A percentile compares a stretch with the other conserved stretches of the same genome.
Evolutionary conservation across 2,329 filamentous ascomycete species (phyloP).

Genomic region (Cytospora paraplurivora): DNA sequence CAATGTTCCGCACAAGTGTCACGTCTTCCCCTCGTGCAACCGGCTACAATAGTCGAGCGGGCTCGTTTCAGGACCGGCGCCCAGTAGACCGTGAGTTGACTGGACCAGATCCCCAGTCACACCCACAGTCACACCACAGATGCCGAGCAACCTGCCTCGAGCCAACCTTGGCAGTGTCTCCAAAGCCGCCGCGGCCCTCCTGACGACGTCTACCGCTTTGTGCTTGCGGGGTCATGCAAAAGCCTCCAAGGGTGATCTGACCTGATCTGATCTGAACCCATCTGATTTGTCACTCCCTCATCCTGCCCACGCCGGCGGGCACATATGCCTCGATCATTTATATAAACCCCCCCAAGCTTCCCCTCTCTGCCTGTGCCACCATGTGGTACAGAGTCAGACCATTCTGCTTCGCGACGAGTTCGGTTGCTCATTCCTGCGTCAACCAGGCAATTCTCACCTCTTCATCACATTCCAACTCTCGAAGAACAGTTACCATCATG

Average conservation of each 20-base stretch:
- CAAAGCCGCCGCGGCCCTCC: not conserved
- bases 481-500: constrained; percentile 18
- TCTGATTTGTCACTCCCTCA: not conserved
- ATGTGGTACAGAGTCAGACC: constrained; percentile 3
- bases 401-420: not conserved
- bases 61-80: not conserved
- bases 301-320: not conserved
- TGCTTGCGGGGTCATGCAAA: not conserved
- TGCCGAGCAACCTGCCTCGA: not conserved
- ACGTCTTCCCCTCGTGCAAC: not conserved
- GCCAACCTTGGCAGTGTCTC: not conserved
- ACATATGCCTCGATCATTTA: not conserved
- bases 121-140: too few species aligned
- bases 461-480: not conserved
- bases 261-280: not conserved
- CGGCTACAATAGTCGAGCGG: not conserved
- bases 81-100: not conserved
- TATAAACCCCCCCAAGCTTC: not conserved
- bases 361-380: not conserved
- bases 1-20: not conserved
- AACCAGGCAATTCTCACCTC: not conserved
- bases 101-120: not conserved
- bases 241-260: not conserved
- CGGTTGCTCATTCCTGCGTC: not conserved
- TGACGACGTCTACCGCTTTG: not conserved